phyloP scores from a whole-genome alignment of 345 rosid species.

The Citrus medica region DNA sequence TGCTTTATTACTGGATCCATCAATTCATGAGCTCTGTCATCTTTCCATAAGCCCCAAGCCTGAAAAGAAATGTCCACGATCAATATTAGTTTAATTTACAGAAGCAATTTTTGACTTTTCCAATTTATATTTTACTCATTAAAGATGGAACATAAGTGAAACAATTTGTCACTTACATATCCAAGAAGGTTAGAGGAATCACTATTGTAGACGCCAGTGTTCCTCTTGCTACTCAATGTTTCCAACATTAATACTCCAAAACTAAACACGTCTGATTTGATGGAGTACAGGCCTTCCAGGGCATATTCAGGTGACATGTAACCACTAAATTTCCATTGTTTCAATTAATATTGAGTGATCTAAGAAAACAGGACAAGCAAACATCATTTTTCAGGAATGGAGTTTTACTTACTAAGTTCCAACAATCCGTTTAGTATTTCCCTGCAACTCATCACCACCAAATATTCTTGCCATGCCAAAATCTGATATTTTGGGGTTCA shows the following conservation, averaged over 20 bases:
- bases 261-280: conserved; percentile 12
- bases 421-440: conserved; percentile 38
- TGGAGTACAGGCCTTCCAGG: background rate
- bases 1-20: background rate
- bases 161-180: conserved; percentile 5
- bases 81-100: background rate
- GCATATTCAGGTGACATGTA: conserved; percentile 41
- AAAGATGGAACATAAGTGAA: background rate
- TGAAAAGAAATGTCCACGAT: no score
- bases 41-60: background rate
- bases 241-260: conserved; percentile 26
- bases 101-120: background rate
- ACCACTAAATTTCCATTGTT: conserved; percentile 24
- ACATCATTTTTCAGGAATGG: background rate
- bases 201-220: conserved; percentile 36
- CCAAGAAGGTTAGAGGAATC: conserved; percentile 27
- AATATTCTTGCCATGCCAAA: conserved; percentile 57
- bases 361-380: background rate
- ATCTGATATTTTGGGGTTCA: conserved; percentile 52
- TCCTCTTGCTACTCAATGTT: conserved; percentile 42
- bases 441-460: conserved; percentile 34
- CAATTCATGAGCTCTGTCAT: background rate
- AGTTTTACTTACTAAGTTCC: conserved; percentile 44
- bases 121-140: no score
- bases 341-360: background rate